Percentiles rank a stretch among this genome's conserved stretches.
These are phyloP conservation scores for Colletotrichum sp. DNA, from an alignment of 2,329 filamentous ascomycete species.

Conservation along the genomic window DNA sequence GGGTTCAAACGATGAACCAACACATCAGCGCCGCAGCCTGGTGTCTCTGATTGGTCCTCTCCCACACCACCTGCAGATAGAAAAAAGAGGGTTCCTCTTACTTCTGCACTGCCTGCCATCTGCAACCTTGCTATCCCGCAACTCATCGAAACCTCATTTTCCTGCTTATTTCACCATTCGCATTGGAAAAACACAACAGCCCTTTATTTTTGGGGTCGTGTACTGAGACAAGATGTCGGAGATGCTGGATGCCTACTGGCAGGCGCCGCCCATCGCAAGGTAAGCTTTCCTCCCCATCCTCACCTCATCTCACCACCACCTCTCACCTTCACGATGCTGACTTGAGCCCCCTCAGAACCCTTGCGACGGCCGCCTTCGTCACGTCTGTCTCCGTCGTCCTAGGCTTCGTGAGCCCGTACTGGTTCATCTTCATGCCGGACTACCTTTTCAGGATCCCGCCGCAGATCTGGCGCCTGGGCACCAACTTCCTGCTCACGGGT, in stretches of 20 bases:
- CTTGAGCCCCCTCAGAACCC: constrained; percentile 56
- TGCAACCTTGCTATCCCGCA: constrained; percentile 7
- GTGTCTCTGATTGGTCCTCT: constrained; percentile 15
- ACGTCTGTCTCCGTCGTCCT: constrained; percentile 65
- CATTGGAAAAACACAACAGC: neutral
- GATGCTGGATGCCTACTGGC: constrained; percentile 39
- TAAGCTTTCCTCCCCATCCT: constrained; percentile 27
- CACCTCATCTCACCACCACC: neutral
- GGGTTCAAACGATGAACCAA: constrained; percentile 19
- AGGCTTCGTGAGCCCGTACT: constrained; percentile 52
- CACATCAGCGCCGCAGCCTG: constrained; percentile 21
- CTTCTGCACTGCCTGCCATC: neutral
- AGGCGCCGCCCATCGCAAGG: constrained; percentile 45
- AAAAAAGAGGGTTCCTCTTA: neutral
- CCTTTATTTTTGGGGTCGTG: neutral
- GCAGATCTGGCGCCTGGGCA: constrained; percentile 46
- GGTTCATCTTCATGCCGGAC: constrained; percentile 57
- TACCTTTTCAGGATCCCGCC: constrained; percentile 56
- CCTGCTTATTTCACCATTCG: neutral
- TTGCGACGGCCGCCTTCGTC: constrained; percentile 65
- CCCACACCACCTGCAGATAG: constrained; percentile 11
- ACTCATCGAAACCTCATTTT: constrained; percentile 10
- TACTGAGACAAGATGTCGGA: constrained; percentile 18
- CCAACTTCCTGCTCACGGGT: constrained; percentile 46
- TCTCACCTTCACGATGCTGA: constrained; percentile 5